Conservation (phyloP, 257 asterid genomes). For the Rubia yunnanensis region DNA sequence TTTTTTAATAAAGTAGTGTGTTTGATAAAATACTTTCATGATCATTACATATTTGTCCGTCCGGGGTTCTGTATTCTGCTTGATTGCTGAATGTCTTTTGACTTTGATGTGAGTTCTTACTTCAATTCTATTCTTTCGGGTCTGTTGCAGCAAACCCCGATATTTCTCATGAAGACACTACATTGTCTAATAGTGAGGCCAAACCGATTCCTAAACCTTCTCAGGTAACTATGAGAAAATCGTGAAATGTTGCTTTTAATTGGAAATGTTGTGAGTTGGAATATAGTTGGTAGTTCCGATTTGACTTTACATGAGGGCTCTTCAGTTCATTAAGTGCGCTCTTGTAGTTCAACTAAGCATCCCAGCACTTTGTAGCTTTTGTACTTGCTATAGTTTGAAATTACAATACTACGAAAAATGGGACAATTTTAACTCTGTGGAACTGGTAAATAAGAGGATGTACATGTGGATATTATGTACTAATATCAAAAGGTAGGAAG, state of each 20-base stretch:
- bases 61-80: not conserved
- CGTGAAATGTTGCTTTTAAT: not conserved
- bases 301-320: too few relatives aligned
- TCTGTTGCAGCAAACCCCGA: conserved; percentile 26
- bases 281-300: not conserved
- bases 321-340: not conserved
- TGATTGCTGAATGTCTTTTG: not conserved
- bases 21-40: not conserved
- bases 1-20: not conserved
- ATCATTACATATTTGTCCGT: not conserved
- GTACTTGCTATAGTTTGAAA: too few relatives aligned
- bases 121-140: conserved; percentile 4
- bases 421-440: not conserved
- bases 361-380: not conserved
- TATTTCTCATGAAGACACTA: conserved; percentile 26
- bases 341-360: not conserved
- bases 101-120: not conserved
- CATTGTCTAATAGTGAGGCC: conserved; percentile 30
- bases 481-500: not conserved
- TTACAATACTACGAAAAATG: not conserved
- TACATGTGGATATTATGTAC: not conserved
- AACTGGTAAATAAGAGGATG: not conserved
- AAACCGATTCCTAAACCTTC: conserved; percentile 36
- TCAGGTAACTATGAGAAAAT: conserved; percentile 30
- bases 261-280: not conserved